phyloP scores from a whole-genome alignment of 1,284 basidiomycete genomes.

The Irpex sp. region DNA sequence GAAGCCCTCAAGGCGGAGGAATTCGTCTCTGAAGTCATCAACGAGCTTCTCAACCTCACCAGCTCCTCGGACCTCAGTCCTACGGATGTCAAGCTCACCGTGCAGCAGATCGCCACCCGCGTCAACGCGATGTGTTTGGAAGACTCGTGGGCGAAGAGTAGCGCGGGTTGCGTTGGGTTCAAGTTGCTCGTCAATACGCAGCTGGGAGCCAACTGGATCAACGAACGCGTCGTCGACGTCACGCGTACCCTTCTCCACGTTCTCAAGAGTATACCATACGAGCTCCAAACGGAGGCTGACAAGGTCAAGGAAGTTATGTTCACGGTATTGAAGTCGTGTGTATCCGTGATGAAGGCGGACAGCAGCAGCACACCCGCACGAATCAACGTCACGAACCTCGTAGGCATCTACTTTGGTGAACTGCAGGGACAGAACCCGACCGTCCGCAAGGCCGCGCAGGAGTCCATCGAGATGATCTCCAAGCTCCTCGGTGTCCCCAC shows the following conservation, averaged over 20 bases:
- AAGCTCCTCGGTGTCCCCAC: constrained; percentile 72
- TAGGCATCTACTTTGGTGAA: constrained; percentile 88
- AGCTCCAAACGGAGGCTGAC: constrained; percentile 82
- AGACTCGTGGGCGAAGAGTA: constrained; percentile 84
- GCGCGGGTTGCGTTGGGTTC: constrained; percentile 84
- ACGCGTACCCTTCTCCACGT: constrained; percentile 91
- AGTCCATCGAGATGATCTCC: constrained; percentile 80
- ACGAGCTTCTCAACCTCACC: constrained; percentile 63
- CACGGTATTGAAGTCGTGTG: constrained; percentile 74
- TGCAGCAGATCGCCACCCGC: constrained; percentile 78
- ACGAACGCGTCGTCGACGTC: constrained; percentile 89
- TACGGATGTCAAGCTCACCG: constrained; percentile 58
- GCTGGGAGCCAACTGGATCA: constrained; percentile 78
- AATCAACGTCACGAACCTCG: constrained; percentile 59
- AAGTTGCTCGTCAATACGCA: constrained; percentile 73
- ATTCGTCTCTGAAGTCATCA: constrained; percentile 60
- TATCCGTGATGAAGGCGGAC: constrained; percentile 44
- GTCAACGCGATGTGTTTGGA: constrained; percentile 86
- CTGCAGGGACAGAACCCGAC: constrained; percentile 85
- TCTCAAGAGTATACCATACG: constrained; percentile 93
- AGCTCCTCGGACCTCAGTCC: constrained; percentile 39
- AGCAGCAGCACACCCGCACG: constrained; percentile 40
- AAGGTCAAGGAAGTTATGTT: constrained; percentile 80
- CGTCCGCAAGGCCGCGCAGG: constrained; percentile 84
- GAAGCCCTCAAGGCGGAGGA: constrained; percentile 60